These are phyloP conservation scores for Aspergillus cristatus DNA, from an alignment of 495 filamentous ascomycete species.

Conservation along the genomic window DNA sequence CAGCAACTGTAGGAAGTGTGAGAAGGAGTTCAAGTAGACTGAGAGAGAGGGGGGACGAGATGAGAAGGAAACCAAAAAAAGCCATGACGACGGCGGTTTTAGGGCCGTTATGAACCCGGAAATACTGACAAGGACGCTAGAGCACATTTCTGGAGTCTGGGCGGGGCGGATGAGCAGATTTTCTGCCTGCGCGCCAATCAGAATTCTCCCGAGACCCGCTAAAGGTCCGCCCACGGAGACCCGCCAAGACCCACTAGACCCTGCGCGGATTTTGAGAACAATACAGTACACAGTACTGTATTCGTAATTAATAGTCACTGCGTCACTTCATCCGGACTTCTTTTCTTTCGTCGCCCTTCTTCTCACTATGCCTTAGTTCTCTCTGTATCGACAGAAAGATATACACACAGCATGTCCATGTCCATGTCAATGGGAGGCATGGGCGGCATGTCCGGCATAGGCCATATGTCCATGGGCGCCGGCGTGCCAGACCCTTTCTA, in stretches of 20 bases:
- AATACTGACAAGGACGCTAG: background rate
- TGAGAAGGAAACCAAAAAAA: background rate
- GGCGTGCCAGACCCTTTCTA: constrained; percentile 37
- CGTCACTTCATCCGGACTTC: no score
- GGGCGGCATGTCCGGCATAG: constrained; percentile 25
- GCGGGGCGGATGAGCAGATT: background rate
- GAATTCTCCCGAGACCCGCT: no score
- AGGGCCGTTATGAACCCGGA: background rate
- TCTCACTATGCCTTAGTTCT: no score
- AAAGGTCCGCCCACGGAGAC: no score
- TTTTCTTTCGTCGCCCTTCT: no score
- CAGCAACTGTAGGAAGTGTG: no score
- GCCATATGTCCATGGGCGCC: constrained; percentile 36
- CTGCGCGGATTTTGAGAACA: no score
- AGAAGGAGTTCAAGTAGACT: constrained; percentile 4
- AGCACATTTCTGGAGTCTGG: background rate
- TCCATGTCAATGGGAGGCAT: constrained; percentile 13
- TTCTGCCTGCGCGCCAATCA: background rate
- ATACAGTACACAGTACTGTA: no score
- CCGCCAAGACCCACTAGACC: no score
- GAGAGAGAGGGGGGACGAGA: constrained; percentile 1
- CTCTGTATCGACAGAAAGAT: no score
- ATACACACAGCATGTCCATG: no score
- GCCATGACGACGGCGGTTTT: background rate
- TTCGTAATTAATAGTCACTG: no score